Evolutionary conservation across 1,139 yeast genomes (phyloP).

Genomic region (Hanseniaspora uvarum): DNA sequence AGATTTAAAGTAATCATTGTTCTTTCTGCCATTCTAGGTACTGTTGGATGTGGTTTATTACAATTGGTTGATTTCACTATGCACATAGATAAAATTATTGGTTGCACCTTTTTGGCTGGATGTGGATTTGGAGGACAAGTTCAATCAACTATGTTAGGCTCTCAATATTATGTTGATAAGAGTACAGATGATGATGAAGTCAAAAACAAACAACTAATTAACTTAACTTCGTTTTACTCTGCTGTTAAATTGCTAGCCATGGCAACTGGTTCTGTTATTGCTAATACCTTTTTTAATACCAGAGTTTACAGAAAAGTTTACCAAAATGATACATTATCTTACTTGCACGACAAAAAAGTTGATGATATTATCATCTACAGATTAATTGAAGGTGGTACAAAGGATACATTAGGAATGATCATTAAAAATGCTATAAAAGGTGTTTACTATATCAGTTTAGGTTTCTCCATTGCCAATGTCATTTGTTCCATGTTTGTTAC

Average conservation of each 20-base stretch:
- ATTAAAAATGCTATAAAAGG: conserved; percentile 5
- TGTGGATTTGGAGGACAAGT: conserved; percentile 45
- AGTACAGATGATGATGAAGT: conserved; percentile 18
- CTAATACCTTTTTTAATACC: conserved; percentile 14
- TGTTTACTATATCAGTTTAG: conserved; percentile 12
- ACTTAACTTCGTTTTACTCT: conserved; percentile 17
- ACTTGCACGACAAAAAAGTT: conserved; percentile 2
- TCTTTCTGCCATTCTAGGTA: conserved; percentile 37
- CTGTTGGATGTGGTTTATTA: conserved; percentile 46
- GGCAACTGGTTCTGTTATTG: conserved; percentile 16
- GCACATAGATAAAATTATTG: conserved; percentile 37
- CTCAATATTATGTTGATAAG: conserved; percentile 36
- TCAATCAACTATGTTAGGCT: conserved; percentile 44
- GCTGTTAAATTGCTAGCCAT: conserved; percentile 14
- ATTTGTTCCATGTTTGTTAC: conserved; percentile 8
- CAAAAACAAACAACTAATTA: conserved; percentile 9
- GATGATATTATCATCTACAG: conserved; percentile 17
- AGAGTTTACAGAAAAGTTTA: conserved; percentile 10
- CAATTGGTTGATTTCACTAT: conserved; percentile 36
- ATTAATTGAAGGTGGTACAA: not conserved
- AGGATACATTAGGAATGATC: conserved; percentile 7
- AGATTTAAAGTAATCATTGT: conserved; percentile 41
- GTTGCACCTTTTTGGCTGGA: conserved; percentile 46
- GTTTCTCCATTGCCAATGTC: conserved; percentile 7
- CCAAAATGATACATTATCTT: not conserved